Base-by-base conservation (phyloP, 1,284 basidiomycete species). In the Sanguinoderma infundibulare region DNA sequence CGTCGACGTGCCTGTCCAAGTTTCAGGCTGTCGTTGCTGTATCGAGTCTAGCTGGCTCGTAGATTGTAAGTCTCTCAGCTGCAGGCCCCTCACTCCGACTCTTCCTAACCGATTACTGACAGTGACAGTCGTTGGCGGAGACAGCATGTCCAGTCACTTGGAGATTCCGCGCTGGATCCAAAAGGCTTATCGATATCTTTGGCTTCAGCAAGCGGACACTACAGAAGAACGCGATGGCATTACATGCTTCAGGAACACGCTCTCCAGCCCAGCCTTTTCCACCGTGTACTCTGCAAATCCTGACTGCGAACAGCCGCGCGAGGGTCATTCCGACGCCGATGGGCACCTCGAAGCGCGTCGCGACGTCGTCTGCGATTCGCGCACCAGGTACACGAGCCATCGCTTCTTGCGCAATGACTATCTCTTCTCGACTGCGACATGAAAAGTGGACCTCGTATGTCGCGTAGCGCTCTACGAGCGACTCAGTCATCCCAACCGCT, bases 401-500 rank as follows among this genome's bases (percentile, higher is more conserved):
- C 46, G 91, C 78, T 6, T 78, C 72, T 35, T 87, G 84, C 1
- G 87, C 85, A 44, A 77, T 78, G 3, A 72, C 67, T 8, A 87
- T 75, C 44, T 90, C 87, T 58, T 86, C 83, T 6, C 86, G 82
- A 0, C 83, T 85, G 0, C 83, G 85, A 68, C 87, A 87, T 0
- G 85, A 82, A 70, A 94, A 86, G 69, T 94, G 92, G 8, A 94
- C 86, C 73, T 94, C 90, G 73, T 94, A 94, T 2, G 83, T 86
- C 2, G 86, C 87, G 65, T 89, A 88, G 8, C 88, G 85, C 20
- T 82, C 78, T 1, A 85, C 86, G 10, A 94, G 82, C 4, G 82
- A 79, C 9, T 84, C 79, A 0, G 85, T 87, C 0, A 91, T 90
- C 1, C 90, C 91, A 49, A 93, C 78, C 54, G 90, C 86, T 82